Conservation (phyloP, 2,329 filamentous ascomycete genomes). For the Ophiobolus disseminans region DNA sequence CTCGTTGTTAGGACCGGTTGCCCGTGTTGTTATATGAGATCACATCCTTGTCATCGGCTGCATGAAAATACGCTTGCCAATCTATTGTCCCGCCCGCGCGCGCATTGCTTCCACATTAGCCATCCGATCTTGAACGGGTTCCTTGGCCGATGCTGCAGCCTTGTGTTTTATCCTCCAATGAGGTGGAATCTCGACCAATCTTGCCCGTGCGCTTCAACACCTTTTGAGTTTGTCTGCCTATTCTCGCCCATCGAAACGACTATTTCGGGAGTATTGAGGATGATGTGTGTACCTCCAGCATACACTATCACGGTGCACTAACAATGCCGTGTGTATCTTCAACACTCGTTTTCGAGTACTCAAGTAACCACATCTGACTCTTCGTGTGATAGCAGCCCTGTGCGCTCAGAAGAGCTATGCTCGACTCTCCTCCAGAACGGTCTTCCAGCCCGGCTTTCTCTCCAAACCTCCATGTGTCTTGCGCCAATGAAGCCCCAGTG, state of each 20-base stretch:
- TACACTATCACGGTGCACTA: too few species aligned
- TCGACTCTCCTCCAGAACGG: slow-evolving; percentile 34
- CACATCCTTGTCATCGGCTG: slow-evolving; percentile 19
- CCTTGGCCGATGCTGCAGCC: background rate
- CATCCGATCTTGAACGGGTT: background rate
- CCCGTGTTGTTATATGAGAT: too few species aligned
- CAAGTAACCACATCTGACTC: slow-evolving; percentile 38
- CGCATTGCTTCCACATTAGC: background rate
- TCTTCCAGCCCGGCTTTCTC: slow-evolving; percentile 19
- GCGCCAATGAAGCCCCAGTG: slow-evolving; percentile 67
- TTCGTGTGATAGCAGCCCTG: slow-evolving; percentile 32
- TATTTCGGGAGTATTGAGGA: too few species aligned
- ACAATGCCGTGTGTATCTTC: too few species aligned
- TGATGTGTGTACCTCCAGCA: too few species aligned
- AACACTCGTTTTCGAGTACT: too few species aligned
- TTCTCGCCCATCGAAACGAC: too few species aligned
- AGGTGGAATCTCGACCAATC: too few species aligned
- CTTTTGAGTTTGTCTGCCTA: too few species aligned
- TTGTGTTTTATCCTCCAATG: background rate
- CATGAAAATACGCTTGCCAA: slow-evolving; percentile 16
- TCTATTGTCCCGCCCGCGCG: background rate
- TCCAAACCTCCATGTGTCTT: slow-evolving; percentile 33
- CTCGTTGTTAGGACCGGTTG: background rate
- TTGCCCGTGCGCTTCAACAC: too few species aligned
- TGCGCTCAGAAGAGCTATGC: slow-evolving; percentile 29